Evolutionary conservation across 2,329 filamentous ascomycete genomes (phyloP).

Genomic region (Mollisiaceae sp.): DNA sequence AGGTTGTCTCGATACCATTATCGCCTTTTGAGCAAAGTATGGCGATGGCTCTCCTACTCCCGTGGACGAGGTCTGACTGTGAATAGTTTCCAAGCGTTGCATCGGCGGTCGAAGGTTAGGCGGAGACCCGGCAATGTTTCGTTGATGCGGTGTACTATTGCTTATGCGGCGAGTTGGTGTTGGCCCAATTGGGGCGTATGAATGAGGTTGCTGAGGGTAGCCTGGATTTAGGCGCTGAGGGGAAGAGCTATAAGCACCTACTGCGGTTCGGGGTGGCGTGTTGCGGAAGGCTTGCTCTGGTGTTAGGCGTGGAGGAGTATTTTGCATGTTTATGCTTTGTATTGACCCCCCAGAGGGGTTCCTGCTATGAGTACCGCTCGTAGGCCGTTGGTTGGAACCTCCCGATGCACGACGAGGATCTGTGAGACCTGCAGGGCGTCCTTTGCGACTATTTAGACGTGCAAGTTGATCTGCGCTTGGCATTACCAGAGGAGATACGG

Average conservation of each 20-base stretch:
- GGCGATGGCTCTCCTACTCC: constrained; percentile 35
- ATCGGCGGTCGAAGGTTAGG: constrained; percentile 50
- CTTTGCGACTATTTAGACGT: constrained; percentile 40
- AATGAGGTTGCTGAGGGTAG: constrained; percentile 10
- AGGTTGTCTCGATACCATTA: constrained; percentile 41
- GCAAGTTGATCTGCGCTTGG: constrained; percentile 41
- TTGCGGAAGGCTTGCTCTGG: constrained; percentile 25
- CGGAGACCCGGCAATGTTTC: constrained; percentile 52
- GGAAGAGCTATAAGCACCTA: constrained; percentile 22
- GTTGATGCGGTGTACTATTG: constrained; percentile 31
- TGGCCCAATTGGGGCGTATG: constrained; percentile 22
- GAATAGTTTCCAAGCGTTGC: constrained; percentile 62
- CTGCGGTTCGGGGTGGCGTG: constrained; percentile 27
- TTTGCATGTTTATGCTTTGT: constrained; percentile 13
- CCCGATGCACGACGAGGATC: constrained; percentile 39
- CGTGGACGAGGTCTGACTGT: constrained; percentile 45
- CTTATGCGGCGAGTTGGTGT: constrained; percentile 30
- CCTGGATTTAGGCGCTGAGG: constrained; percentile 14
- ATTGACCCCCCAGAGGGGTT: constrained; percentile 25
- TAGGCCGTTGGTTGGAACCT: constrained; percentile 12
- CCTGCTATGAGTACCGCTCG: constrained; percentile 22
- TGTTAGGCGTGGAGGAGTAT: constrained; percentile 22
- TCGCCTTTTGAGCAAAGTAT: constrained; percentile 28
- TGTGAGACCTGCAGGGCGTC: constrained; percentile 36
- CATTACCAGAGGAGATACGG: constrained; percentile 18